Conservation (phyloP, 345 rosid species). For the Hypericum androsaemum region DNA sequence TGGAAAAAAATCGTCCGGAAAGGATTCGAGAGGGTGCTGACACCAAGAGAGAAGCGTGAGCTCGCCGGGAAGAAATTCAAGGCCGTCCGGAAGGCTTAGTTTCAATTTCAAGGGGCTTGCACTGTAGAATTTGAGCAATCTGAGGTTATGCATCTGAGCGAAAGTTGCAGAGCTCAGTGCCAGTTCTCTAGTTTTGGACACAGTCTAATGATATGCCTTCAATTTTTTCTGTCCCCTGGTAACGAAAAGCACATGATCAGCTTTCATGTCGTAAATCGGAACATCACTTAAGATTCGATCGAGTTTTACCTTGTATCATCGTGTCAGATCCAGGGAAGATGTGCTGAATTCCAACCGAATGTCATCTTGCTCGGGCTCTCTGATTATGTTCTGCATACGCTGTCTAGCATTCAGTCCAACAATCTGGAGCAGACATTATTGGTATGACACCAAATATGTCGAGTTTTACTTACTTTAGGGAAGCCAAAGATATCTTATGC, state of each 20-base stretch:
- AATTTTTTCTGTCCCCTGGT: constrained; percentile 6
- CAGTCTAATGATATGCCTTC: constrained; percentile 8
- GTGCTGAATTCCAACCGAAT: constrained; percentile 55
- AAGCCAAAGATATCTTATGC: too few relatives aligned
- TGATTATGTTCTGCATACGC: constrained; percentile 58
- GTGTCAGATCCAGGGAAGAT: constrained; percentile 36
- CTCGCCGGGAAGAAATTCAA: not conserved
- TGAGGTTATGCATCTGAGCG: constrained; percentile 4
- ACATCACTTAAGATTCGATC: not conserved
- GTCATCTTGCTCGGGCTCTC: constrained; percentile 59
- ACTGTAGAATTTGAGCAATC: constrained; percentile 6
- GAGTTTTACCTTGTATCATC: too few relatives aligned
- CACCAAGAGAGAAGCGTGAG: constrained; percentile 12
- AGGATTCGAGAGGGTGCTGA: not conserved
- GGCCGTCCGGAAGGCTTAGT: not conserved
- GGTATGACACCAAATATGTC: constrained; percentile 44
- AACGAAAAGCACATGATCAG: not conserved
- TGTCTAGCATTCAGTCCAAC: constrained; percentile 64
- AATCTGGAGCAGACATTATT: constrained; percentile 84
- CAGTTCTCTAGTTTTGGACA: not conserved
- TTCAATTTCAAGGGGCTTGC: not conserved
- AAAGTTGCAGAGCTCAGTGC: constrained; percentile 2
- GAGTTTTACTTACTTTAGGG: too few relatives aligned
- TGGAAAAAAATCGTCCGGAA: constrained; percentile 3
- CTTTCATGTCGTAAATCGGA: not conserved